Conservation (phyloP, 73 alveolate species). For the Paramecium tetraurelia region DNA sequence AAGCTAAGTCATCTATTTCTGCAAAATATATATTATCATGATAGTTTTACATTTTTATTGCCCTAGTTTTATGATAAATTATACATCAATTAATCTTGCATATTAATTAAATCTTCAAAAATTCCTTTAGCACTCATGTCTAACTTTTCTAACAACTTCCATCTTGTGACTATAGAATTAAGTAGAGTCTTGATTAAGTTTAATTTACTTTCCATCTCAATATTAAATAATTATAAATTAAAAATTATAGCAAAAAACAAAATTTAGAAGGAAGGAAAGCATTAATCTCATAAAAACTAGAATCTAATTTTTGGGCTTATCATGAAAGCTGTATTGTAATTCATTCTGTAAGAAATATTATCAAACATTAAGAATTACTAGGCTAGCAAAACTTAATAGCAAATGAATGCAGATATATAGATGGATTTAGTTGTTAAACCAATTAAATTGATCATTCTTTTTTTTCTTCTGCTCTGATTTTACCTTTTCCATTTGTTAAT, state of each 20-base stretch:
- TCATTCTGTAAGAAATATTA: neutral
- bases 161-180: neutral
- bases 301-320: too few relatives aligned
- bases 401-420: neutral
- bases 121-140: neutral
- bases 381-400: neutral
- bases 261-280: neutral
- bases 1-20: neutral
- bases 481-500: constrained; percentile 93
- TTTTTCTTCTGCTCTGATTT: constrained; percentile 79
- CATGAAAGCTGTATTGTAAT: neutral
- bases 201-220: neutral
- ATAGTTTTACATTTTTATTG: neutral
- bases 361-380: neutral
- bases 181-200: neutral
- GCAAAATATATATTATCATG: neutral
- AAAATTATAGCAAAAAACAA: neutral
- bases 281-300: too few relatives aligned
- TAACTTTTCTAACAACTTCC: neutral
- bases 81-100: neutral
- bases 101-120: neutral
- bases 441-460: constrained; percentile 6
- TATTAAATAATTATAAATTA: neutral
- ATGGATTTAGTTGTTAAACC: neutral
- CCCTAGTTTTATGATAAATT: neutral